Conservation (phyloP, 495 filamentous ascomycete genomes). For the Hypoxylon trugodes region DNA sequence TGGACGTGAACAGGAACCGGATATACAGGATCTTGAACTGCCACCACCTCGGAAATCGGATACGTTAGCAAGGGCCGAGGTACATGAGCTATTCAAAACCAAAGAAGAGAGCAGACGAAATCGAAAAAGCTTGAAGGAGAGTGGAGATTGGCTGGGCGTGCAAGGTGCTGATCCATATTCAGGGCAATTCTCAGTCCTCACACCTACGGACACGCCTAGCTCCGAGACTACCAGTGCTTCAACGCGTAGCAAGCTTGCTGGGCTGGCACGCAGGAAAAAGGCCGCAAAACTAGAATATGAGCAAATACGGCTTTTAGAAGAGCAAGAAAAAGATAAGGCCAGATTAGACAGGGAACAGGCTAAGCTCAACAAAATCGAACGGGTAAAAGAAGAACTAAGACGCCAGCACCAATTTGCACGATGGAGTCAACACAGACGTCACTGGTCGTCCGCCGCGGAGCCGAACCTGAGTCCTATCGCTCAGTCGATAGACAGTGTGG, state of each 20-base stretch:
- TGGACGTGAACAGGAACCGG: constrained; percentile 31
- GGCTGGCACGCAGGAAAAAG: constrained; percentile 39
- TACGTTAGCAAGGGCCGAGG: constrained; percentile 20
- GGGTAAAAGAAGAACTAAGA: constrained; percentile 46
- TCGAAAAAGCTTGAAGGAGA: constrained; percentile 51
- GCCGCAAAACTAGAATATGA: constrained; percentile 46
- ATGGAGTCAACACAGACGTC: constrained; percentile 52
- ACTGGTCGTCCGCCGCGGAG: constrained; percentile 60
- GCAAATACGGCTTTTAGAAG: constrained; percentile 38
- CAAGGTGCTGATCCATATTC: constrained; percentile 64
- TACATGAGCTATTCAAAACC: constrained; percentile 39
- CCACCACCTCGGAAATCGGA: constrained; percentile 28
- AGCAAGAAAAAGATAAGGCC: constrained; percentile 41
- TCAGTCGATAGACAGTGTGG: constrained; percentile 49
- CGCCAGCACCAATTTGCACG: constrained; percentile 44
- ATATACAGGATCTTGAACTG: constrained; percentile 27
- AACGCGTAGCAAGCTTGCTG: constrained; percentile 37
- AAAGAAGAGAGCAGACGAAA: constrained; percentile 50
- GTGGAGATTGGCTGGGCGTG: constrained; percentile 62
- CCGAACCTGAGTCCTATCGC: constrained; percentile 56
- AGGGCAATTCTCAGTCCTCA: constrained; percentile 56
- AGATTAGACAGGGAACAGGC: constrained; percentile 42
- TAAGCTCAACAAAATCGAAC: constrained; percentile 44
- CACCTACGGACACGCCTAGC: constrained; percentile 48
- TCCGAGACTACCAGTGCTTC: constrained; percentile 34